Base-by-base conservation (phyloP, 768 basidiomycete genomes). In the Rhodosporidiobolus odoratus region DNA sequence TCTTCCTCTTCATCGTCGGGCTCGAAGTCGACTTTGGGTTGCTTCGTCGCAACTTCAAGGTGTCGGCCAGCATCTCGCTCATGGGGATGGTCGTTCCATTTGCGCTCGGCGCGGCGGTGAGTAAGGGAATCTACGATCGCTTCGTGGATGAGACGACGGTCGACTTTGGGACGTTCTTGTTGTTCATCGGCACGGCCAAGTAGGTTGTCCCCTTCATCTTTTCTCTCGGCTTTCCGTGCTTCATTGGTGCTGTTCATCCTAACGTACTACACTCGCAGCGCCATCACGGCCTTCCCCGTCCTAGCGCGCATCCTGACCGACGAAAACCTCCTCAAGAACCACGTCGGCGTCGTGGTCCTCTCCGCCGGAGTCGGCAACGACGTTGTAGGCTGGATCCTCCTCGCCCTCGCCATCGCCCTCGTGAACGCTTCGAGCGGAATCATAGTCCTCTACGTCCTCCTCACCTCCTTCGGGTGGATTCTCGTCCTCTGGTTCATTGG, bases 101-200 rank as follows among this genome's bases (percentile, higher is more conserved):
- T 41, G 92, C 89, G 1, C 78, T 92, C 1, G 92, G 92, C 16
- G 89, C 89, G 84, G 73, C 88, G 0, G 81, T 89, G 48, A 84
- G 88, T 4, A 84, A 90, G 4, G 90, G 87, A 0, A 78, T 92
- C 23, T 94, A 94, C 78, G 80, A 84, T 65, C 80, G 88, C 58
- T 92, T 90, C 75, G 77, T 81, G 74, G 68, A 72, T 47, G 56
- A 54, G 25, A 32, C 10, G 16, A 85, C 89, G 71, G 58, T 69
- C 48, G 85, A 86, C 65, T 90, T 87, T 76, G 89, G 90, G 27
- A 85, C 90, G 77, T 94, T 93, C 80, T 79, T 92, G 40, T 85
- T 95, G 34, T 95, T 95, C 81, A 84, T 86, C 63, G 90, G 89
- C 30, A 90, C 91, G 15, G 90, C 92, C 4, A 84, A 91, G 76